Percentiles rank a stretch among this genome's conserved stretches.
These are phyloP conservation scores for Boletus pseudo-olivaceus DNA, from an alignment of 768 basidiomycete genomes.

Conservation along the genomic window DNA sequence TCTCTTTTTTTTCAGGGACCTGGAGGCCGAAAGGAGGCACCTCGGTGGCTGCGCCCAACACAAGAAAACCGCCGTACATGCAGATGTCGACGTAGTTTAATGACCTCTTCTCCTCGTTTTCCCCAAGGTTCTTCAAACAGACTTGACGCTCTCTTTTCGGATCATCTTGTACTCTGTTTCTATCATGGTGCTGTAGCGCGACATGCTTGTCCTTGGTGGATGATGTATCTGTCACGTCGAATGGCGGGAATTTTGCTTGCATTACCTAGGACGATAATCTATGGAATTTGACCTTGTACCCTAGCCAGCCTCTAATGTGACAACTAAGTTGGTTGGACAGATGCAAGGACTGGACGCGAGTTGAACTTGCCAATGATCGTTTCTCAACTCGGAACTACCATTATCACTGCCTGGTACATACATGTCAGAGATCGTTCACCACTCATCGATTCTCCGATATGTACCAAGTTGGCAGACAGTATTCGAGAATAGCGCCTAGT, in stretches of 20 bases:
- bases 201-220: background rate
- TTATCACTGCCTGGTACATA: background rate
- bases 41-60: conserved; percentile 7
- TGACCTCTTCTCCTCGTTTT: background rate
- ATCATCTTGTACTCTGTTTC: background rate
- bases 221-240: background rate
- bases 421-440: no score
- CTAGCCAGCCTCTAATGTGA: no score
- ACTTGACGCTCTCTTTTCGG: background rate
- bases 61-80: background rate
- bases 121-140: background rate
- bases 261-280: background rate
- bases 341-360: background rate
- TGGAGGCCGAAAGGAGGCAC: conserved; percentile 15
- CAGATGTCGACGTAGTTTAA: conserved; percentile 8
- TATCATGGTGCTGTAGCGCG: background rate
- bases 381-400: no score
- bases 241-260: background rate
- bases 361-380: background rate
- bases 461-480: background rate
- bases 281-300: background rate
- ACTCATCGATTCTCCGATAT: background rate
- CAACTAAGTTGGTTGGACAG: no score
- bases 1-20: conserved; percentile 5
- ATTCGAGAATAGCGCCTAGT: background rate